A percentile compares a stretch with the other conserved stretches of the same genome.
These are phyloP conservation scores for Solanum hybrid DNA, from an alignment of 305 asterid species.

Conservation along the genomic window DNA sequence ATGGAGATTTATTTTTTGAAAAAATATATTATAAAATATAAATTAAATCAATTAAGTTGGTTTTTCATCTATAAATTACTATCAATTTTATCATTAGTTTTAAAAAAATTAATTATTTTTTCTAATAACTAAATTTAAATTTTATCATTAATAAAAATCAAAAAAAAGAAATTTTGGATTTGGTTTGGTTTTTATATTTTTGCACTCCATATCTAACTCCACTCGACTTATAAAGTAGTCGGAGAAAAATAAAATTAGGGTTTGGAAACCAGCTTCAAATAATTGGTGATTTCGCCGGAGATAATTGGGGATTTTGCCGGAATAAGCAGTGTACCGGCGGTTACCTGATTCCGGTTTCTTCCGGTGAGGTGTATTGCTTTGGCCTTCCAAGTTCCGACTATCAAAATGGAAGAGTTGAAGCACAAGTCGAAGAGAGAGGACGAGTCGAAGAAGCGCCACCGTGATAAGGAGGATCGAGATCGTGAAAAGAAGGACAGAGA, in stretches of 20 bases:
- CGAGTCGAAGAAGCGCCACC: conserved; percentile 42
- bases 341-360: neutral
- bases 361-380: neutral
- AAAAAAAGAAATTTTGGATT: neutral
- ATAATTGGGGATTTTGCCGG: neutral
- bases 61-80: neutral
- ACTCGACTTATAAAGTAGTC: neutral
- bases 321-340: neutral
- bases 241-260: neutral
- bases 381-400: neutral
- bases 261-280: neutral
- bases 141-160: neutral
- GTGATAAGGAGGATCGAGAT: conserved; percentile 36
- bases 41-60: neutral
- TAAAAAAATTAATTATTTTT: neutral
- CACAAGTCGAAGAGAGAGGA: conserved; percentile 58
- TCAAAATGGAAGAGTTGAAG: conserved; percentile 52
- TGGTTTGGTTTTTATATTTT: neutral
- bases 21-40: neutral
- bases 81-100: neutral
- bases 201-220: neutral
- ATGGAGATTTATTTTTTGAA: neutral
- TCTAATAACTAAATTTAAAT: neutral
- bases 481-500: conserved; percentile 17
- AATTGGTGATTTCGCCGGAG: neutral